These are phyloP conservation scores for Syzygium aromaticum DNA, from an alignment of 345 rosid genomes.

Conservation along the genomic window DNA sequence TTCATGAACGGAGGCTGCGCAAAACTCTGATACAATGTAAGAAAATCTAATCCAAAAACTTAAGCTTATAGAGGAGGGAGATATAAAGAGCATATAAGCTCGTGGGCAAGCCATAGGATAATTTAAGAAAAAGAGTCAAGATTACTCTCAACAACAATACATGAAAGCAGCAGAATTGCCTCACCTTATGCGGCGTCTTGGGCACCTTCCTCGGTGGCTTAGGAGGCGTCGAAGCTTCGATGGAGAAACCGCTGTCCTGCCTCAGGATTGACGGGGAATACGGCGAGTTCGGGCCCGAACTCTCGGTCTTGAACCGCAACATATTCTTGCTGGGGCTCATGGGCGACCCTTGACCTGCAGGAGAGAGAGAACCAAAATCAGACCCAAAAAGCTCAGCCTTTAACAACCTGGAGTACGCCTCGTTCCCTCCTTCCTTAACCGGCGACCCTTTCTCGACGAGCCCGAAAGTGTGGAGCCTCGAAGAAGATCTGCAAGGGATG, in stretches of 20 bases:
- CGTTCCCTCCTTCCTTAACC: constrained; percentile 88
- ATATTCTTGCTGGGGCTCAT: constrained; percentile 73
- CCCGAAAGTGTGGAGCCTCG: constrained; percentile 84
- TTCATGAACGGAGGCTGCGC: not conserved
- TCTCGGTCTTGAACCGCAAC: constrained; percentile 81
- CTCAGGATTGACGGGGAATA: constrained; percentile 78
- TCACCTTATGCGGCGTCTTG: constrained; percentile 94
- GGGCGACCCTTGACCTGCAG: constrained; percentile 85
- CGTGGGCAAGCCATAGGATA: not conserved
- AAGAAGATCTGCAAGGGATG: constrained; percentile 95
- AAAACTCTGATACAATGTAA: too few relatives aligned
- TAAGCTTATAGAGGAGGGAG: not conserved
- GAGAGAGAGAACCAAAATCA: constrained; percentile 77
- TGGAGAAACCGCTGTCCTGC: constrained; percentile 49
- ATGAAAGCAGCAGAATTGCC: not conserved
- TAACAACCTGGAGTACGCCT: constrained; percentile 63
- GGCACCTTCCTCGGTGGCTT: constrained; percentile 88
- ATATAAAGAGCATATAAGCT: not conserved
- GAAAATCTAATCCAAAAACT: not conserved
- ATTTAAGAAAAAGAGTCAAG: not conserved
- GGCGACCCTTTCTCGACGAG: constrained; percentile 69
- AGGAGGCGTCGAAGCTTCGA: constrained; percentile 70
- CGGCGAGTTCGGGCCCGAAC: constrained; percentile 68
- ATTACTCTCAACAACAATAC: not conserved
- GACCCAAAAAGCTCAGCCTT: constrained; percentile 89